Percentiles rank a stretch among this genome's conserved stretches.
These are phyloP conservation scores for Trichoderma cornu-damae DNA, from an alignment of 2,329 filamentous ascomycete genomes.

Conservation along the genomic window DNA sequence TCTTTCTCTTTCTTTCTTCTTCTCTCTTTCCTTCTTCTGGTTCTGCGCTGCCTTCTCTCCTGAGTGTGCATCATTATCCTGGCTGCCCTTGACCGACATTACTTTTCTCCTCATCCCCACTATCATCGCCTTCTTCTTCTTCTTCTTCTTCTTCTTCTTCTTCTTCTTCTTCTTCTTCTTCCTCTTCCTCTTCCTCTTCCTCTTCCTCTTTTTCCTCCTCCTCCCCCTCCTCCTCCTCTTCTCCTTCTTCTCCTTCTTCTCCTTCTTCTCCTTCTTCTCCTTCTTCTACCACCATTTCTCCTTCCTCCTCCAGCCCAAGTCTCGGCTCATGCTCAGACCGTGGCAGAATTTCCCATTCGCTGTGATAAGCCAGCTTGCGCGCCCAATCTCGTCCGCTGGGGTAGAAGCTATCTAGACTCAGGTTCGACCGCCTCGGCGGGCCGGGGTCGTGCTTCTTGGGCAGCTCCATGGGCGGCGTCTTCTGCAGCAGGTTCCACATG, in stretches of 20 bases:
- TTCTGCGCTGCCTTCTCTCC: neutral
- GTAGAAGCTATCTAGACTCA: constrained; percentile 35
- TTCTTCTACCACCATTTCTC: neutral
- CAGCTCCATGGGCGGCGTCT: constrained; percentile 34
- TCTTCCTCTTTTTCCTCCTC: neutral
- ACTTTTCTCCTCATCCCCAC: neutral
- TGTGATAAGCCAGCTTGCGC: constrained; percentile 32
- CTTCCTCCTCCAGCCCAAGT: neutral
- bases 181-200: neutral
- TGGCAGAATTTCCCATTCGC: constrained; percentile 40
- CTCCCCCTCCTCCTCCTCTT: neutral
- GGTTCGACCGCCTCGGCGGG: constrained; percentile 26
- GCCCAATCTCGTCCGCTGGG: constrained; percentile 39
- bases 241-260: neutral
- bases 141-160: neutral
- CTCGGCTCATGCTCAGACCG: neutral
- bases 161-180: neutral
- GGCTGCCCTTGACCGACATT: neutral
- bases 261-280: neutral
- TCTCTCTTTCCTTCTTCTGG: no score
- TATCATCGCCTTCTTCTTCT: neutral
- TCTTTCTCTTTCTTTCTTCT: no score
- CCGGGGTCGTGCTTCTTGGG: constrained; percentile 31
- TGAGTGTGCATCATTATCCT: neutral
- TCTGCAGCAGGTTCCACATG: constrained; percentile 44